Base-by-base conservation (phyloP, 176 grass and related monocot genomes). In the Carex littledalei region DNA sequence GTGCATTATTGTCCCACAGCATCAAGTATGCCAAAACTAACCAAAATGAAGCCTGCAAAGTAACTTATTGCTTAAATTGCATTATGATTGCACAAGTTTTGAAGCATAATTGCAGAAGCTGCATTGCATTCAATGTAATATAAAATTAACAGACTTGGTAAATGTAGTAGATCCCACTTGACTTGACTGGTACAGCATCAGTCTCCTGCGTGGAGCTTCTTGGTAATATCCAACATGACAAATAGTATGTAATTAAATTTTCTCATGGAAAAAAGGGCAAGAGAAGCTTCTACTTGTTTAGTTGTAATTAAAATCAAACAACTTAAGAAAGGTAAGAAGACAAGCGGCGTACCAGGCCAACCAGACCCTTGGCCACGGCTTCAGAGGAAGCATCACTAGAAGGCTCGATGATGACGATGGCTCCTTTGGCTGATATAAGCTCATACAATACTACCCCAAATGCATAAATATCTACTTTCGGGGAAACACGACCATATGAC, bases 361-460 rank as follows among this genome's bases (percentile, higher is more conserved):
- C 90, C 83, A 98, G 86, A 77, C 95, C 93, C 77, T 89, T 98
- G 54, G 88, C 39, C 39, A 1, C 8, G 8, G 0, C 84, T 90
- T 95, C 89, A 67, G 84, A 87, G 54, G 88, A 4, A 77, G 89
- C 87, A 60, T 92, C 88, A 0, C 41, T 17, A 0, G 85, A 39
- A 86, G 89, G 84, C 85, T 82, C 8, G 8, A 10, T 10, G 39
- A 43, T 89, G 45, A 94, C 84, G 77, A 98, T 95, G 47, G 95
- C 93, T 67, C 92, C 87, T 86, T 98, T 98, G 2, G 91, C 95
- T 22, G 95, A 98, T 90, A 95, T 95, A 84, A 98, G 93, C 80
- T 98, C 95, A 79, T 92, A 98, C 15, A 98, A 82, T 53, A 98
- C 93, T 85, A 98, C 95, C 6, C 95, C 95, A 60, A 98, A 98